These are phyloP conservation scores for Corniculantispora saksenae DNA, from an alignment of 2,329 filamentous ascomycete species.

Conservation along the genomic window DNA sequence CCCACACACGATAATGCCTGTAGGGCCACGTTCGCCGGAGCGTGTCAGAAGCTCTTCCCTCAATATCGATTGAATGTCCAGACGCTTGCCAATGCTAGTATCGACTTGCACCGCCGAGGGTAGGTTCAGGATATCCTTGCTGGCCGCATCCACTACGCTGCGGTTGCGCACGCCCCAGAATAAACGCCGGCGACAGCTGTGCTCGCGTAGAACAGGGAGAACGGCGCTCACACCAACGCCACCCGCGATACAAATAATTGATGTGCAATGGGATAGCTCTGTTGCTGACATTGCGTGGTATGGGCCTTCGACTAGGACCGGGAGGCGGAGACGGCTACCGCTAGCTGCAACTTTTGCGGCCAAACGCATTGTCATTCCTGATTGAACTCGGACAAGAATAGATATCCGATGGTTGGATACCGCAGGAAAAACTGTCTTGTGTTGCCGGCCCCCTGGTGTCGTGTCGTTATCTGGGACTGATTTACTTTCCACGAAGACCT, in stretches of 20 bases:
- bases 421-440: background rate
- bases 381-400: slow-evolving; percentile 29
- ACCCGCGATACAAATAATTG: slow-evolving; percentile 33
- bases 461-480: background rate
- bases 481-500: background rate
- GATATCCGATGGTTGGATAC: slow-evolving; percentile 16
- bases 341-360: slow-evolving; percentile 14
- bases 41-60: slow-evolving; percentile 22
- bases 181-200: slow-evolving; percentile 23
- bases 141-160: slow-evolving; percentile 23
- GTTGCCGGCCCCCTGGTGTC: background rate
- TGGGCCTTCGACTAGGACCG: slow-evolving; percentile 32
- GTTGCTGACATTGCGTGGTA: slow-evolving; percentile 26
- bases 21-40: slow-evolving; percentile 22
- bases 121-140: slow-evolving; percentile 22
- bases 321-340: slow-evolving; percentile 20
- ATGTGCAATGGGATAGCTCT: slow-evolving; percentile 28
- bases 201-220: slow-evolving; percentile 27
- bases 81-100: slow-evolving; percentile 25
- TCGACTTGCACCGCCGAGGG: slow-evolving; percentile 25
- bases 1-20: slow-evolving; percentile 33
- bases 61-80: slow-evolving; percentile 28
- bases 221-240: slow-evolving; percentile 36
- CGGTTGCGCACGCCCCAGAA: slow-evolving; percentile 30
- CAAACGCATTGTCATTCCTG: slow-evolving; percentile 28